These are phyloP conservation scores for Quambalaria eucalypti DNA, from an alignment of 1,284 basidiomycete genomes.

Conservation along the genomic window DNA sequence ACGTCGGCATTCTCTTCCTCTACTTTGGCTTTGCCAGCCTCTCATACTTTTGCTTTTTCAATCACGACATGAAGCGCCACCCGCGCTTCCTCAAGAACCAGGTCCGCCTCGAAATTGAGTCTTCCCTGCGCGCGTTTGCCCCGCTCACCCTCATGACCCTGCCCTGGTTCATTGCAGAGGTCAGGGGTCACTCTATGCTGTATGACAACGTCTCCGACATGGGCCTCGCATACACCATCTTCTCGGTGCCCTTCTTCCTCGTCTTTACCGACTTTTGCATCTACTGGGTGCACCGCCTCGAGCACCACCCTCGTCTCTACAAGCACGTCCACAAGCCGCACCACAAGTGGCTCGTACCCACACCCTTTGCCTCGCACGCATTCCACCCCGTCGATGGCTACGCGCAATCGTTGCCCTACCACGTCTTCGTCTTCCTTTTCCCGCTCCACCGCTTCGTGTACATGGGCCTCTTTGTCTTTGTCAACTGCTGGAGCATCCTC, in stretches of 20 bases:
- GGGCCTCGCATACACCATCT: constrained; percentile 35
- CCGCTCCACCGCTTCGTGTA: constrained; percentile 60
- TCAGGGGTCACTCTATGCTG: constrained; percentile 70
- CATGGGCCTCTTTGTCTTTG: constrained; percentile 44
- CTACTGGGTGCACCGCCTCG: constrained; percentile 87
- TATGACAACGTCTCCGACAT: constrained; percentile 63
- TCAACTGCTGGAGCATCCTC: constrained; percentile 43
- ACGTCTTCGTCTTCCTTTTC: constrained; percentile 83
- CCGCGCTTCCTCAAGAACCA: constrained; percentile 86
- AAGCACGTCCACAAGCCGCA: constrained; percentile 89
- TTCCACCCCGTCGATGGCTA: constrained; percentile 97
- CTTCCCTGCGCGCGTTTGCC: constrained; percentile 70
- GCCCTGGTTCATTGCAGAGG: constrained; percentile 88
- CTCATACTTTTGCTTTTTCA: constrained; percentile 83
- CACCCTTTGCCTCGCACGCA: constrained; percentile 90
- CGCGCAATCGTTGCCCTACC: constrained; percentile 85
- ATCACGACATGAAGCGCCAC: constrained; percentile 91
- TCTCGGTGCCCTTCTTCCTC: constrained; percentile 56
- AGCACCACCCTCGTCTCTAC: constrained; percentile 80
- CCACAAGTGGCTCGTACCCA: constrained; percentile 97
- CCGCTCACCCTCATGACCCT: constrained; percentile 61
- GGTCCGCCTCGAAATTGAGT: constrained; percentile 66
- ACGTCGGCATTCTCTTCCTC: constrained; percentile 58
- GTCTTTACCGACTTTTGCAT: constrained; percentile 84
- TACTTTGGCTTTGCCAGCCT: constrained; percentile 69